phyloP scores from a whole-genome alignment of 257 asterid species.

The Solanum megistacrolobum region DNA sequence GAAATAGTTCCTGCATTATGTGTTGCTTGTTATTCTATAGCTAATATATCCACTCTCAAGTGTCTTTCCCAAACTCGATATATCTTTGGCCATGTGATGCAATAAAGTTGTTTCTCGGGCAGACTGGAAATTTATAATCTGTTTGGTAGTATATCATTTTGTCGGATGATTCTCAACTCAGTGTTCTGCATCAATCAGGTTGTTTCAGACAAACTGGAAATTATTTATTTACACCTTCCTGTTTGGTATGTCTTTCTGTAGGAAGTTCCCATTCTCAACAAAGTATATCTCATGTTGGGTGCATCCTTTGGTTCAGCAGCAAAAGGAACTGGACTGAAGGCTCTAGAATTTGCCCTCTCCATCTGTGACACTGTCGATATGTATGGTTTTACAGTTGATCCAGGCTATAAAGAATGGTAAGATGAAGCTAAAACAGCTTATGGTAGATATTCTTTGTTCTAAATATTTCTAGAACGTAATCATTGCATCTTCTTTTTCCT shows the following conservation, averaged over 20 bases:
- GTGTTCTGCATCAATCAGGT: slow-evolving; percentile 21
- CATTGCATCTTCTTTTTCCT: not conserved
- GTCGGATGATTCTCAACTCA: slow-evolving; percentile 42
- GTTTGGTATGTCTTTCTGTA: slow-evolving; percentile 14
- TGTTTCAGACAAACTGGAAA: not conserved
- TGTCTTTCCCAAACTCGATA: not conserved
- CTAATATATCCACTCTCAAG: not conserved
- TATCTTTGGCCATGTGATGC: not conserved
- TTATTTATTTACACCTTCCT: not conserved
- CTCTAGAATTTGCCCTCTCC: slow-evolving; percentile 98
- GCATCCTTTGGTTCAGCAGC: slow-evolving; percentile 79
- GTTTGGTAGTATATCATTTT: slow-evolving; percentile 2
- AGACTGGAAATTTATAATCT: not conserved
- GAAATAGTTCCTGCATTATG: not conserved
- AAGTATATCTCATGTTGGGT: slow-evolving; percentile 54
- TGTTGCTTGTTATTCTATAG: not conserved
- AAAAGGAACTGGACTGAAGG: slow-evolving; percentile 97
- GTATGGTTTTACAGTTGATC: slow-evolving; percentile 99
- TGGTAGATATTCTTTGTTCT: not conserved
- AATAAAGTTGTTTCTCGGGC: not conserved
- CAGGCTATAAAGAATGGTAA: slow-evolving; percentile 88
- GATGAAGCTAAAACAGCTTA: not conserved
- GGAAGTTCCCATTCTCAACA: slow-evolving; percentile 57
- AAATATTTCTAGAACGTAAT: not conserved
- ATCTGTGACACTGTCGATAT: slow-evolving; percentile 84